These are phyloP conservation scores for Polygonum aviculare DNA, from an alignment of 148 eudicot genomes.

Conservation along the genomic window DNA sequence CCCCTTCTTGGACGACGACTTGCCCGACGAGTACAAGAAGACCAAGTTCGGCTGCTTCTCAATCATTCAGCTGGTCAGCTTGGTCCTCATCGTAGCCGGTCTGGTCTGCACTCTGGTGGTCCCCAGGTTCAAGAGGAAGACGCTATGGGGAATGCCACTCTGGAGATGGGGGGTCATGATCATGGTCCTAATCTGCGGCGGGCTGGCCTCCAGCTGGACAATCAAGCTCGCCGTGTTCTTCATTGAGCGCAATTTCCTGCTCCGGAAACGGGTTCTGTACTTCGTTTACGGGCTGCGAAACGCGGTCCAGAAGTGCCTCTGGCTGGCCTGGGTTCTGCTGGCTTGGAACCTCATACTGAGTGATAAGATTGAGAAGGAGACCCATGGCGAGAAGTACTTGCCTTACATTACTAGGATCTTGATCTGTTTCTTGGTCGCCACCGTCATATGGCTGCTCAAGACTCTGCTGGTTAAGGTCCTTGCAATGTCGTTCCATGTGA, in stretches of 20 bases:
- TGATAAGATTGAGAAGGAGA: slow-evolving; percentile 34
- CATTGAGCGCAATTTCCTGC: slow-evolving; percentile 49
- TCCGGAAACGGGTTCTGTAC: slow-evolving; percentile 59
- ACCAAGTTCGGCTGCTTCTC: slow-evolving; percentile 33
- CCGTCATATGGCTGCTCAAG: slow-evolving; percentile 55
- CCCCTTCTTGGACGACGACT: slow-evolving; percentile 74
- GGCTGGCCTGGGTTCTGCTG: slow-evolving; percentile 47
- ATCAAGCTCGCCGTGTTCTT: slow-evolving; percentile 49
- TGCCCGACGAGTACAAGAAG: slow-evolving; percentile 62
- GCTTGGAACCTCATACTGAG: slow-evolving; percentile 55
- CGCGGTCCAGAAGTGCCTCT: slow-evolving; percentile 56
- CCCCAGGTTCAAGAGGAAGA: slow-evolving; percentile 14
- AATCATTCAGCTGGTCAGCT: slow-evolving; percentile 46
- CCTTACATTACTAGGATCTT: slow-evolving; percentile 45
- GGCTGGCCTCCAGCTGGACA: slow-evolving; percentile 55
- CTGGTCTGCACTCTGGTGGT: slow-evolving; percentile 51
- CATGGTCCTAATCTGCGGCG: slow-evolving; percentile 55
- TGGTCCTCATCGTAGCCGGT: slow-evolving; percentile 44
- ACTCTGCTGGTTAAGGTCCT: slow-evolving; percentile 56
- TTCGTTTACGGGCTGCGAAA: slow-evolving; percentile 60
- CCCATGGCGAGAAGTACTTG: slow-evolving; percentile 31
- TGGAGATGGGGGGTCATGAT: slow-evolving; percentile 75
- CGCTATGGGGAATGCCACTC: slow-evolving; percentile 38
- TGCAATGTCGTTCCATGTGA: slow-evolving; percentile 57
- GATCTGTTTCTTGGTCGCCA: slow-evolving; percentile 49